A percentile compares a stretch with the other conserved stretches of the same genome.
Conservation (phyloP, 176 grass and related monocot genomes). For the Calamus simplicifolius region DNA sequence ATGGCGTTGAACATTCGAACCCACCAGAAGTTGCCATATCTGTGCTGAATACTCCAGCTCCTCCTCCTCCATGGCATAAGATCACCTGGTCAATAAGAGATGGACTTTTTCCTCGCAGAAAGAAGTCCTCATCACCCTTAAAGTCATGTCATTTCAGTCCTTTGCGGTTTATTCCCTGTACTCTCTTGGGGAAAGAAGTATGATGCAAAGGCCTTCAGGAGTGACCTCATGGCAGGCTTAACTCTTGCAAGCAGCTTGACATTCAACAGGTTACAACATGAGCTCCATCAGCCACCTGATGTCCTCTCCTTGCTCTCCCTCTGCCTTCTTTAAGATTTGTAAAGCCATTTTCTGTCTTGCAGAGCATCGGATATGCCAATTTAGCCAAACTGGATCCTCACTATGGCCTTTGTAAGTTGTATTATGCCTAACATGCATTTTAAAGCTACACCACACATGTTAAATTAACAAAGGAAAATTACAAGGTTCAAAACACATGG, state of each 20-base stretch:
- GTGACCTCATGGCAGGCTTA: conserved; percentile 81
- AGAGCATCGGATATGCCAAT: conserved; percentile 98
- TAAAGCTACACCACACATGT: no score
- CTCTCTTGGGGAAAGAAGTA: conserved; percentile 77
- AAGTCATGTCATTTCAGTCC: conserved; percentile 21
- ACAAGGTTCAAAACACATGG: no score
- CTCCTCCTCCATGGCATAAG: conserved; percentile 32
- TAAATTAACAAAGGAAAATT: no score
- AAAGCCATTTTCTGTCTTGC: conserved; percentile 4
- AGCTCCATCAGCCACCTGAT: no score
- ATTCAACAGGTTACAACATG: conserved; percentile 60
- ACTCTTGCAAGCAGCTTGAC: conserved; percentile 92
- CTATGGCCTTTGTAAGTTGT: conserved; percentile 88
- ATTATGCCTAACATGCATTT: not conserved
- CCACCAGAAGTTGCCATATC: not conserved
- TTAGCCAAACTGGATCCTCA: conserved; percentile 87
- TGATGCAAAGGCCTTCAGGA: conserved; percentile 53
- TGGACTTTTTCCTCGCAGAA: conserved; percentile 2
- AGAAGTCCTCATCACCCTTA: not conserved
- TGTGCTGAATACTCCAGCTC: conserved; percentile 30
- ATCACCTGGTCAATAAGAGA: conserved; percentile 26
- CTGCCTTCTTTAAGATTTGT: conserved; percentile 1
- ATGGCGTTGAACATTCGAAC: not conserved
- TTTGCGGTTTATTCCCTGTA: conserved; percentile 66
- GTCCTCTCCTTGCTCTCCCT: not conserved